Base-by-base conservation (phyloP, 208 protist genomes). In the Trypanosoma caninum region DNA sequence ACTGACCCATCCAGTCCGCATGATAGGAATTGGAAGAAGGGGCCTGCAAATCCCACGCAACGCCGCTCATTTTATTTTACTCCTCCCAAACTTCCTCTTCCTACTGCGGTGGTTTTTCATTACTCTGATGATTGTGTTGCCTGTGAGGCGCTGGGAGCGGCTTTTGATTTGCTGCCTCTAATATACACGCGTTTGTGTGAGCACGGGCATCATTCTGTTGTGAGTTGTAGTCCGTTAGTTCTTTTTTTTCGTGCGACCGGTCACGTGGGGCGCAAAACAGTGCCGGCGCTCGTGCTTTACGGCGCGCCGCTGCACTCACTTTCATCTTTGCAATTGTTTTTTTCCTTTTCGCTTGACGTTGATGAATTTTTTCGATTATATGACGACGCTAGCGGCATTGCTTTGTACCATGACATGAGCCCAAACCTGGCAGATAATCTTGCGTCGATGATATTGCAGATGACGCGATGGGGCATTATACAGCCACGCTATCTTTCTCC, bases 161-260 rank as follows among this genome's bases (percentile, higher is more conserved):
- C 75, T 11, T 85, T 85, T 42, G 82, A 84, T 52, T 47, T 89
- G 8, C 64, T 89, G 31, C 82, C 82, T 18, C 40, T 69, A n/a
- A 37, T 85, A 18, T 89, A 77, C 65, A 65, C 75, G 28, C 63
- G 66, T 20, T 48, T 89, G 22, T 89, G 82, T 46, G 72, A 63
- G 28, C 54, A 34, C 20, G 62, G 68, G 22, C 72, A 84, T 38
- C 22, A 37, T 23, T 79, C 45, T 35, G 76, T 89, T 54, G 51
- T 82, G 14, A 78, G 82, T 48, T 89, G 82, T 44, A 89, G 78
- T 58, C 82, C 82, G n/a, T 16, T 89, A 16, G 59, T 80, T 23
- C 63, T 89, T 23, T 83, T 84, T 56, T 34, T 89, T 31, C 51
- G 75, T 30, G 69, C 65, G 14, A 50, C 35, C 23, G 56, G 72